Evolutionary conservation across 129 eudicot genomes (phyloP).

Genomic region (Scalesia atractyloides): DNA sequence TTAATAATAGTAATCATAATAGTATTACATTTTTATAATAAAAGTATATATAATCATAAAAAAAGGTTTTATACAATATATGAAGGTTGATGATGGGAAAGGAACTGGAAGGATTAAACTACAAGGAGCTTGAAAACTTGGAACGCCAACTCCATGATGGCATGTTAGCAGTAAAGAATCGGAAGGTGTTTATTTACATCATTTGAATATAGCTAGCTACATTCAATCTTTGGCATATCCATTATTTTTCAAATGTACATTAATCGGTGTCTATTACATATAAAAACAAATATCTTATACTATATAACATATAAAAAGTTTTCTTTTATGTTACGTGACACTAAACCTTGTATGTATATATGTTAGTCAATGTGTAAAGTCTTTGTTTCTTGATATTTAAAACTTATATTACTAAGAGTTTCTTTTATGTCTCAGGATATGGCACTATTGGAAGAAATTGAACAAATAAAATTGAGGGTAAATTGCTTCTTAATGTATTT

Average conservation of each 20-base stretch:
- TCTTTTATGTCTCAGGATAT: conserved; percentile 29
- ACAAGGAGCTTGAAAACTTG: conserved; percentile 64
- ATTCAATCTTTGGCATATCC: no score
- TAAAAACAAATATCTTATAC: no score
- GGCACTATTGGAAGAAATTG: conserved; percentile 64
- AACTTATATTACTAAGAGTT: background rate
- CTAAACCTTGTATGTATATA: no score
- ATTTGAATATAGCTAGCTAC: no score
- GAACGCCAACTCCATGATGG: conserved; percentile 76
- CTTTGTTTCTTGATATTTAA: background rate
- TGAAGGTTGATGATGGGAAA: conserved; percentile 71
- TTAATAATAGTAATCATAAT: background rate
- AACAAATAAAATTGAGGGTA: conserved; percentile 73
- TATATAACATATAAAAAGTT: no score
- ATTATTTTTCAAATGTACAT: no score
- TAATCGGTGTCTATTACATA: no score
- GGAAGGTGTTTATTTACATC: conserved; percentile 44
- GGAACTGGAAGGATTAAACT: conserved; percentile 64
- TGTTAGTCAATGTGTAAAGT: background rate
- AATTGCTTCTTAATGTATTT: background rate
- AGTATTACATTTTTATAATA: background rate
- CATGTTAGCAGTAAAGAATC: conserved; percentile 66
- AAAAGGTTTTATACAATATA: background rate
- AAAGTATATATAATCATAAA: background rate
- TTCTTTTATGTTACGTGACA: no score